Evolutionary conservation across 345 rosid species (phyloP).

Genomic region (Eutrema japonicum): DNA sequence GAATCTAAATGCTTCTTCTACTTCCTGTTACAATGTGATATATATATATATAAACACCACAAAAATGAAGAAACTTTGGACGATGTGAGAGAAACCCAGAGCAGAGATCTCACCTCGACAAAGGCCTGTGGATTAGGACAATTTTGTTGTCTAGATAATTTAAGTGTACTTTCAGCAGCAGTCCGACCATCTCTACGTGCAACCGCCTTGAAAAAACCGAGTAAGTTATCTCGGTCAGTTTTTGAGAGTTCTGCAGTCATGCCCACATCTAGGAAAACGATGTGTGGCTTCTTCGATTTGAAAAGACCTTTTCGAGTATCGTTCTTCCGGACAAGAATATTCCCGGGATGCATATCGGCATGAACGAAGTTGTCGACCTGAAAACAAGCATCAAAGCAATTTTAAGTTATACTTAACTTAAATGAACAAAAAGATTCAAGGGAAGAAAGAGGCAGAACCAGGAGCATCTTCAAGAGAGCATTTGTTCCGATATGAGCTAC

Average conservation of each 20-base stretch:
- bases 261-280: constrained; percentile 96
- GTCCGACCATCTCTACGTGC: constrained; percentile 89
- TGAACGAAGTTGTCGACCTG: constrained; percentile 99
- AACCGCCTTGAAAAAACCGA: constrained; percentile 93
- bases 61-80: constrained; percentile 16
- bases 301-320: constrained; percentile 67
- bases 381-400: constrained; percentile 11
- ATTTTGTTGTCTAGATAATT: constrained; percentile 78
- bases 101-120: constrained; percentile 55
- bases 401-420: background rate
- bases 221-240: constrained; percentile 69
- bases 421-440: constrained; percentile 4
- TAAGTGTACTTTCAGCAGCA: constrained; percentile 86
- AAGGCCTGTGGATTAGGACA: constrained; percentile 91
- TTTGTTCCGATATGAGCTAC: constrained; percentile 97
- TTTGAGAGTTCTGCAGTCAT: constrained; percentile 99
- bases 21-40: constrained; percentile 59
- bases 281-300: constrained; percentile 92
- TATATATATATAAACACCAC: constrained; percentile 3
- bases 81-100: background rate
- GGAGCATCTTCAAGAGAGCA: constrained; percentile 97
- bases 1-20: constrained; percentile 79
- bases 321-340: constrained; percentile 81
- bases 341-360: constrained; percentile 99
- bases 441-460: constrained; percentile 55